Percentiles rank a stretch among this genome's conserved stretches.
These are phyloP conservation scores for Nepenthes gracilis DNA, from an alignment of 148 eudicot genomes.

Conservation along the genomic window DNA sequence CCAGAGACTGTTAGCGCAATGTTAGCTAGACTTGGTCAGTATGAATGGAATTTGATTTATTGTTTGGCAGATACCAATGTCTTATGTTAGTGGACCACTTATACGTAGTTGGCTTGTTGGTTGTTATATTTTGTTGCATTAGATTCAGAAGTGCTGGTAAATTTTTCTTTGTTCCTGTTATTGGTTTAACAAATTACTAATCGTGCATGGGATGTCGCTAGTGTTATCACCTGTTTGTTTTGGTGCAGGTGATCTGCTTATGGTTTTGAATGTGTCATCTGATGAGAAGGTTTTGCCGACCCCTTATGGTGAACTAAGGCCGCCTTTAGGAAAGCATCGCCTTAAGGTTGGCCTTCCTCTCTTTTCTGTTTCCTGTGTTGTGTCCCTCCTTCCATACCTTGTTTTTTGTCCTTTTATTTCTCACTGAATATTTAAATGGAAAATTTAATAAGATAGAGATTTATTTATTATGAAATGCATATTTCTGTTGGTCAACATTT, in stretches of 20 bases:
- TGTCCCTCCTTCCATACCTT: too few species aligned
- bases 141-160: too few species aligned
- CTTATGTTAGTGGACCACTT: neutral
- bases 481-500: too few species aligned
- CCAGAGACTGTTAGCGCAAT: constrained; percentile 89
- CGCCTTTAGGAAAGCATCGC: constrained; percentile 95
- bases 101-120: too few species aligned
- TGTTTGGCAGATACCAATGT: neutral
- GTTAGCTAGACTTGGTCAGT: constrained; percentile 94
- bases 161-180: too few species aligned
- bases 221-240: constrained; percentile 2
- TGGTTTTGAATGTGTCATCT: constrained; percentile 67
- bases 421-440: too few species aligned
- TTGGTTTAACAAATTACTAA: too few species aligned
- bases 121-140: too few species aligned
- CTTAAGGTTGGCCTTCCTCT: constrained; percentile 53
- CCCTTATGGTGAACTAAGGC: constrained; percentile 85
- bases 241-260: constrained; percentile 70
- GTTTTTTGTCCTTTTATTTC: too few species aligned
- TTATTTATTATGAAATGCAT: too few species aligned
- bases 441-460: too few species aligned
- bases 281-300: constrained; percentile 84
- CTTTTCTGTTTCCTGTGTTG: constrained; percentile 1
- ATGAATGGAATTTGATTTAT: constrained; percentile 1
- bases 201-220: neutral